Evolutionary conservation across 2,329 filamentous ascomycete species (phyloP), one percentile per base, ranked within the genome.

Genomic region (Calonectria montana): DNA sequence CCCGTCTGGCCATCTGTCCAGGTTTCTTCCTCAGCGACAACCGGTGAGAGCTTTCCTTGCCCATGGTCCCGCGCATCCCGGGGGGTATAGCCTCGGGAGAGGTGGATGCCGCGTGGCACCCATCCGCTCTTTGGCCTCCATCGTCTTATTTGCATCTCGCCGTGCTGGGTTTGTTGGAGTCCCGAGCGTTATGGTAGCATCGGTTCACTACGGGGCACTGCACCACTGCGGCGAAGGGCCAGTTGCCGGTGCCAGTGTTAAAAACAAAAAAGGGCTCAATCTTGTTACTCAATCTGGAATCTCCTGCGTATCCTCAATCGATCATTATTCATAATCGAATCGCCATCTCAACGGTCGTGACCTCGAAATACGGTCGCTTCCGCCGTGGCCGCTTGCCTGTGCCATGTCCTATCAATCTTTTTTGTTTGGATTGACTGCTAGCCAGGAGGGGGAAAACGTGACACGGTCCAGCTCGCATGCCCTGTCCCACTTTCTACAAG

Each of bases 291-390:
- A 39, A 65, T 47, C 45, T 65, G 43, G 45, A 65, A 27, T 45
- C 16, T 15, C 21, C 43, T 48, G 45, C 62, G 48, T 45, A 50
- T 10, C 35, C 50, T 21, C 21, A 39, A 57, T 57, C 53, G 53
- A 35, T 39, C 53, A 57, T 39, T 57, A 57, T 57, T 57, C 31
- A 57, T 57, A 39, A 57, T 57, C 53, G 53, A 57, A 57, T 37
- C 31, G 31, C 12, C n/a, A 35, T 25, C 31, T 10, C 15, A 31
- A 6, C 53, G n/a, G 31, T 57, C 31, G 53, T n/a, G 53, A n/a
- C 31, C 21, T 57, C 31, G 57, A 62, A 43, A 23, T 25, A 16
- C 50, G 39, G 41, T 39, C 65, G 45, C 65, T 57, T 67, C 53
- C 31, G 53, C n/a, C n/a, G 31, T 25, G 9, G 43, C 47, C 63